These are phyloP conservation scores for Tolypocladium album DNA, from an alignment of 2,329 filamentous ascomycete species.

Conservation along the genomic window DNA sequence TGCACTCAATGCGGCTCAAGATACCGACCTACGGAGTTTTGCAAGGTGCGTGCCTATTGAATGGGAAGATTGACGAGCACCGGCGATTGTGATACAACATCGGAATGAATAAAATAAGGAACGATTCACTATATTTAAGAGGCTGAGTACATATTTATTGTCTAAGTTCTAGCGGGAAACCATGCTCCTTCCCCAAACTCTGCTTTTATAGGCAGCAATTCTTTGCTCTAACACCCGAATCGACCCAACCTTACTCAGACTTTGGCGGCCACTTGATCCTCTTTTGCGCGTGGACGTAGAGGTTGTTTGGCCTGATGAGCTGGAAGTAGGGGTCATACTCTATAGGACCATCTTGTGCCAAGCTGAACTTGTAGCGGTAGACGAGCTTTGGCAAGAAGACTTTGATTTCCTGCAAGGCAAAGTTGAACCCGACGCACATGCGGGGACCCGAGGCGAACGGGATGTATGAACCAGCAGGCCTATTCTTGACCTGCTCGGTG, in stretches of 20 bases:
- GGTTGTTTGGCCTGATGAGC: constrained; percentile 29
- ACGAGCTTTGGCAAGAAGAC: constrained; percentile 46
- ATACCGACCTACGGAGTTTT: too few species aligned
- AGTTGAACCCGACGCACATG: constrained; percentile 55
- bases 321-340: constrained; percentile 52
- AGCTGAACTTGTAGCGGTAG: constrained; percentile 44
- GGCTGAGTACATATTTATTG: neutral
- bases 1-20: too few species aligned
- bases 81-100: neutral
- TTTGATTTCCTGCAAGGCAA: constrained; percentile 51
- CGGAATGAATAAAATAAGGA: neutral
- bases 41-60: too few species aligned
- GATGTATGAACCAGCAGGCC: constrained; percentile 40
- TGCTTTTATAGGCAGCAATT: neutral
- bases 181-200: neutral
- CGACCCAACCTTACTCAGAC: neutral
- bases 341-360: constrained; percentile 37
- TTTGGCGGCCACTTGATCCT: constrained; percentile 35
- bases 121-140: neutral
- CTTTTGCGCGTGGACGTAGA: constrained; percentile 30
- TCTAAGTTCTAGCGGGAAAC: neutral
- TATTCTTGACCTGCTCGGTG: constrained; percentile 31
- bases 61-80: too few species aligned
- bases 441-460: constrained; percentile 48
- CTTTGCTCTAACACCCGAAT: neutral